Percentiles rank a stretch among this genome's conserved stretches.
These are phyloP conservation scores for Quercus berberidifolia DNA, from an alignment of 306 rosid species.

Conservation along the genomic window DNA sequence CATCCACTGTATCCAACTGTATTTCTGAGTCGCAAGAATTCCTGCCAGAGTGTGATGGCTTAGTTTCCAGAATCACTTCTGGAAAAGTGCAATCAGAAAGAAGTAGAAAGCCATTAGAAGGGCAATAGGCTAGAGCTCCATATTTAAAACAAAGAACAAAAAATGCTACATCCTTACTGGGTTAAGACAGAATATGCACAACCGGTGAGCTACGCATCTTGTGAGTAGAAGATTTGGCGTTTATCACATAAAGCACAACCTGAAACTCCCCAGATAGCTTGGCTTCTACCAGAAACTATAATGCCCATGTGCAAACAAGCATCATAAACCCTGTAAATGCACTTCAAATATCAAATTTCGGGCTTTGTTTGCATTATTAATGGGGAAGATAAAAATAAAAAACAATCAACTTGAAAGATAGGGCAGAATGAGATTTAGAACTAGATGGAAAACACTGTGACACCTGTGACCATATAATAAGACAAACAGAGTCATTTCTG, in stretches of 20 bases:
- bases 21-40: slow-evolving; percentile 29
- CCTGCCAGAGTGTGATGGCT: slow-evolving; percentile 26
- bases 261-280: slow-evolving; percentile 4
- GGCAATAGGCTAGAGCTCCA: slow-evolving; percentile 8
- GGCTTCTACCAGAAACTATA: slow-evolving; percentile 23
- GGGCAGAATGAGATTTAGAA: slow-evolving; percentile 20
- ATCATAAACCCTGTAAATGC: slow-evolving; percentile 32
- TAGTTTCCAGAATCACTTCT: slow-evolving; percentile 35
- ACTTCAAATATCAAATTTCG: slow-evolving; percentile 20
- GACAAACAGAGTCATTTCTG: slow-evolving; percentile 51
- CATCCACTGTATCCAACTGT: slow-evolving; percentile 4
- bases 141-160: not conserved
- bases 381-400: slow-evolving; percentile 7
- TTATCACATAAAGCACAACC: slow-evolving; percentile 16
- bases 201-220: slow-evolving; percentile 44
- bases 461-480: slow-evolving; percentile 48
- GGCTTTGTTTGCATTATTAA: slow-evolving; percentile 4
- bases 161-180: slow-evolving; percentile 31
- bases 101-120: not conserved
- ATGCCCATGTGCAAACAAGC: slow-evolving; percentile 30
- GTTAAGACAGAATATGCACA: slow-evolving; percentile 38
- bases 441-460: slow-evolving; percentile 32
- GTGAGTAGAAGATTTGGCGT: slow-evolving; percentile 24
- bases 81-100: slow-evolving; percentile 17
- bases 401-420: slow-evolving; percentile 24